Evolutionary conservation across 2,329 filamentous ascomycete genomes (phyloP), one percentile per base, ranked within the genome.

Genomic region (Zelopaecilomyces penicillatus): DNA sequence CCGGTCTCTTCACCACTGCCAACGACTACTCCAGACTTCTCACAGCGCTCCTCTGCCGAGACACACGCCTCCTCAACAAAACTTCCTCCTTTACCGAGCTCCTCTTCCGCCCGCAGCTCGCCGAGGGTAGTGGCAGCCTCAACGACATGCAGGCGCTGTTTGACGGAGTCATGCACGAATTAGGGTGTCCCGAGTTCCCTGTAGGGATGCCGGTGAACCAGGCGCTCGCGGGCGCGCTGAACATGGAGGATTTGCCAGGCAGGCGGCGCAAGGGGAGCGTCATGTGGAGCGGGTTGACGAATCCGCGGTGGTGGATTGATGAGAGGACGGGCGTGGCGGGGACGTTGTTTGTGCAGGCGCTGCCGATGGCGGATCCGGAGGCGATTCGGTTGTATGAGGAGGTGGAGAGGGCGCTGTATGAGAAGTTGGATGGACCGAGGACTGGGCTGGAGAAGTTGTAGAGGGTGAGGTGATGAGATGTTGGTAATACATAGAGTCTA

Each of bases 241-340:
- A 68, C 42, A 44, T 64, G 48, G 58, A 60, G 30, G 63, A 70
- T 43, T 55, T 65, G 6, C 58, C 62, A 0, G 65, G 64, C 1
- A 68, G 67, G 58, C 57, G 69, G 33, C 59, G 54, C 39, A 65
- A 61, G 50, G 68, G 68, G 1, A 70, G 66, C 30, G 46, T 73
- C 44, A 66, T 61, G 55, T 73, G 69, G 69, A 57, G 57, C n/a
- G 70, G 70, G 32, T 61, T 65, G 47, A 54, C 53, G 19, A 70
- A 70, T 45, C 58, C 62, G n/a, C 62, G 62, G 44, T 73, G 69
- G 69, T 19, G 19, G 19, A 19, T 19, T 19, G 19, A 19, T 19
- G 19, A 19, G 19, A 19, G 19, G 19, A 19, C 19, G 19, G 19
- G 19, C 19, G 19, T 19, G 19, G 19, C 19, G 19, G 19, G 19